Percentiles rank a stretch among this genome's conserved stretches.
phyloP scores from a whole-genome alignment of 2,329 filamentous ascomycete species.

The Cytospora piceae region DNA sequence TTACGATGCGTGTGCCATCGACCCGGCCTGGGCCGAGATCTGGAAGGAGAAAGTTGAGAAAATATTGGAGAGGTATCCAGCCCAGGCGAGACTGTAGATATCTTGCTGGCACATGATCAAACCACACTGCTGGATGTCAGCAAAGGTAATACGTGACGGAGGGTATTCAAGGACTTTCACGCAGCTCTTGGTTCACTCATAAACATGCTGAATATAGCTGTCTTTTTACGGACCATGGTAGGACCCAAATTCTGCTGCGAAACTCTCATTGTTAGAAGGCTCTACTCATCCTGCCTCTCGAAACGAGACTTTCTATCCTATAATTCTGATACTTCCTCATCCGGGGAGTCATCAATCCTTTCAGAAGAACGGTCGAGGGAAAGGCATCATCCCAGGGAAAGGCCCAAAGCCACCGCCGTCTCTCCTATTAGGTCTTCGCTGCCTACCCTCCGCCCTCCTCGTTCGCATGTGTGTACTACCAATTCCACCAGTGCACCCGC shows the following conservation, averaged over 20 bases:
- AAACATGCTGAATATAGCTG: no score
- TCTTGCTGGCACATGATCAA: neutral
- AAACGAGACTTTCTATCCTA: neutral
- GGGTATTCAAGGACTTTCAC: neutral
- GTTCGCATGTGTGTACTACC: neutral
- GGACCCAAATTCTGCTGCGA: no score
- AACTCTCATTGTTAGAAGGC: no score
- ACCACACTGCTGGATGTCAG: neutral
- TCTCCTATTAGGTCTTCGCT: neutral
- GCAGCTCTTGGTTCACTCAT: no score
- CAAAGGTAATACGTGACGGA: neutral
- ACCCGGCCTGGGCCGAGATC: slow-evolving; percentile 18
- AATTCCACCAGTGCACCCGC: slow-evolving; percentile 7
- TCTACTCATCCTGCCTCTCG: no score
- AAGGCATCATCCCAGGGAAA: neutral
- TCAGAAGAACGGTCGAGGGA: neutral
- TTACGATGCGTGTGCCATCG: slow-evolving; percentile 26
- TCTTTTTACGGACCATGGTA: no score
- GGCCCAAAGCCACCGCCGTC: neutral
- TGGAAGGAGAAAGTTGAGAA: slow-evolving; percentile 21
- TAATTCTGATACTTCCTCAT: neutral
- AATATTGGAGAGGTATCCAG: slow-evolving; percentile 1
- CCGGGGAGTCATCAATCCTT: neutral
- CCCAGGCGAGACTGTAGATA: slow-evolving; percentile 13
- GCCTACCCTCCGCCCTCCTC: neutral